Conservation (phyloP, 148 eudicot genomes). For the Silene conica region DNA sequence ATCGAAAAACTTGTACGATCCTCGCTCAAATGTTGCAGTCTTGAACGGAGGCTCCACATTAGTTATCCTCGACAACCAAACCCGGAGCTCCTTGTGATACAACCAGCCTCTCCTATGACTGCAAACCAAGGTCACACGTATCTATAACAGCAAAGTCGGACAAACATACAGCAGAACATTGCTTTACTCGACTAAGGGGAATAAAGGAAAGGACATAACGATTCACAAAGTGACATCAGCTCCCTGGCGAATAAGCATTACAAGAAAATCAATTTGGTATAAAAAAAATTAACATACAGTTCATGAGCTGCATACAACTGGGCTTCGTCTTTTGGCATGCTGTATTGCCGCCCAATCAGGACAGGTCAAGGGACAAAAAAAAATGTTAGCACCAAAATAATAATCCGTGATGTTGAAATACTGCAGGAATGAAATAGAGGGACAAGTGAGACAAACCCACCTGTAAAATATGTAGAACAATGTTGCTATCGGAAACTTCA, state of each 20-base stretch:
- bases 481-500: constrained; percentile 44
- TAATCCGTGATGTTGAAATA: background rate
- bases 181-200: background rate
- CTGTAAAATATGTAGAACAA: constrained; percentile 88
- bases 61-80: constrained; percentile 51
- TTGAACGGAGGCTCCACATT: constrained; percentile 54
- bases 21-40: constrained; percentile 58
- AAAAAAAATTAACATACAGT: constrained; percentile 52
- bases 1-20: constrained; percentile 59
- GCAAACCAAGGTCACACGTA: constrained; percentile 24
- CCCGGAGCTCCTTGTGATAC: constrained; percentile 51
- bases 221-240: background rate
- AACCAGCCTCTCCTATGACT: constrained; percentile 64
- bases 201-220: background rate
- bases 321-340: constrained; percentile 94
- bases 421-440: background rate
- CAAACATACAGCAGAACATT: background rate
- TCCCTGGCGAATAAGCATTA: background rate
- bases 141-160: background rate
- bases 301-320: constrained; percentile 80
- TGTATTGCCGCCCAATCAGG: constrained; percentile 26
- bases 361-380: background rate
- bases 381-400: constrained; percentile 4
- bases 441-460: constrained; percentile 26
- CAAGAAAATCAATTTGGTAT: background rate